Conservation (phyloP, 164 flowering plant genomes). For the Nymphaea thermarum region DNA sequence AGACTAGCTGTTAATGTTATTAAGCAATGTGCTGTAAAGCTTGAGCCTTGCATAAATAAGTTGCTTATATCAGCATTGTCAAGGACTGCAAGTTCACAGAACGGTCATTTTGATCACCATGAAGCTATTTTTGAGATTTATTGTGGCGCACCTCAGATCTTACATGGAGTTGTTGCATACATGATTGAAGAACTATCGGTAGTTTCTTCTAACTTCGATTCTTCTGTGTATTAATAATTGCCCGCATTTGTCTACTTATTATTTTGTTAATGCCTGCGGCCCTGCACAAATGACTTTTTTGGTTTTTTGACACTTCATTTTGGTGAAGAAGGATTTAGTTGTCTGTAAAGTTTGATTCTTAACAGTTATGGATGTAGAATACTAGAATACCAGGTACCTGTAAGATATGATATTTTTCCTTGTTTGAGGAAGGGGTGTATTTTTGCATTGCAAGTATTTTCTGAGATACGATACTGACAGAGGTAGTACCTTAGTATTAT, state of each 20-base stretch:
- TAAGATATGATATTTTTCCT: too few relatives aligned
- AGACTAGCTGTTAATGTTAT: slow-evolving; percentile 88
- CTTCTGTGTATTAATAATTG: too few relatives aligned
- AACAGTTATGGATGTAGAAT: too few relatives aligned
- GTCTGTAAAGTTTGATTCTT: too few relatives aligned
- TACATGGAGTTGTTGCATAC: slow-evolving; percentile 66
- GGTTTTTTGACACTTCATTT: too few relatives aligned
- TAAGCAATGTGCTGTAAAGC: slow-evolving; percentile 65
- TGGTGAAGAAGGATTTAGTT: too few relatives aligned
- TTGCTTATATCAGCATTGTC: slow-evolving; percentile 84
- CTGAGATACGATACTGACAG: too few relatives aligned
- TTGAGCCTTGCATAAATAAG: slow-evolving; percentile 76
- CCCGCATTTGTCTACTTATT: not conserved
- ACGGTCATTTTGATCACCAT: slow-evolving; percentile 54
- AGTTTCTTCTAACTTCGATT: slow-evolving; percentile 5
- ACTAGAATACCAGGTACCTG: too few relatives aligned
- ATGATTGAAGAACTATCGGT: slow-evolving; percentile 92
- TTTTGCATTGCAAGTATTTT: too few relatives aligned
- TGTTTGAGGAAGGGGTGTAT: too few relatives aligned
- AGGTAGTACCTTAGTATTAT: too few relatives aligned
- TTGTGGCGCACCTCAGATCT: slow-evolving; percentile 83
- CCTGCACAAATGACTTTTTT: not conserved
- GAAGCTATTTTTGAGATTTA: slow-evolving; percentile 78
- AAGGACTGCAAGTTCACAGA: slow-evolving; percentile 41
- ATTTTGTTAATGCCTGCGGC: not conserved